Evolutionary conservation across 2,329 filamentous ascomycete genomes (phyloP).

Genomic region (Karstenula rhodostoma): DNA sequence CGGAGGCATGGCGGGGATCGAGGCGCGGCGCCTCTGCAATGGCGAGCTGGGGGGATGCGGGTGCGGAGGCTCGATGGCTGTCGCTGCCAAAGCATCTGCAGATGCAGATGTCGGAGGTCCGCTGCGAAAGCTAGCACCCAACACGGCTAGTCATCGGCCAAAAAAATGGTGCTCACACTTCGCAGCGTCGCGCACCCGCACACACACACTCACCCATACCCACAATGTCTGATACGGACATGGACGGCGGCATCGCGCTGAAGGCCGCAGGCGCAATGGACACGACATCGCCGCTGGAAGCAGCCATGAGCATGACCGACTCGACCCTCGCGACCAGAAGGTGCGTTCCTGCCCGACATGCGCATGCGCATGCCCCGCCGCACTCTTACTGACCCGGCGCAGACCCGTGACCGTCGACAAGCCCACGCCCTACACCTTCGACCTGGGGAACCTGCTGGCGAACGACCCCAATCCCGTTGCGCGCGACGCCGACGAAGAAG

Average conservation of each 20-base stretch:
- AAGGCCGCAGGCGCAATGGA: constrained; percentile 47
- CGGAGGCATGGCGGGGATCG: constrained; percentile 39
- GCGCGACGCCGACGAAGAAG: constrained; percentile 67
- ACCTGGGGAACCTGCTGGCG: constrained; percentile 85
- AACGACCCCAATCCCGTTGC: constrained; percentile 85
- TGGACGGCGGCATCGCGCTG: constrained; percentile 41
- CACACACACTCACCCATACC: not conserved
- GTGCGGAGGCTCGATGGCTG: constrained; percentile 18
- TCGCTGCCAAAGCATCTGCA: constrained; percentile 15
- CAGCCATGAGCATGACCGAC: constrained; percentile 42
- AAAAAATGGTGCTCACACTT: constrained; percentile 24
- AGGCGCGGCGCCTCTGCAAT: constrained; percentile 39
- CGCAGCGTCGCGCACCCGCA: not conserved
- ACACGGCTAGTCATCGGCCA: constrained; percentile 15
- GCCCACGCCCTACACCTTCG: constrained; percentile 90
- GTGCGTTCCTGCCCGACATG: constrained; percentile 28
- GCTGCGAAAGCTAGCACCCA: constrained; percentile 22
- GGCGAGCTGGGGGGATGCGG: constrained; percentile 25
- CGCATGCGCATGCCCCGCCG: not conserved
- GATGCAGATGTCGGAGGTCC: constrained; percentile 40
- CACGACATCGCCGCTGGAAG: constrained; percentile 34
- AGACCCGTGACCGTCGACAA: constrained; percentile 63
- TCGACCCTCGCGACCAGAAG: constrained; percentile 42
- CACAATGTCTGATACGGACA: constrained; percentile 40
- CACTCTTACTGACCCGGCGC: constrained; percentile 9